Conservation (phyloP, 306 rosid genomes). For the Begonia masoniana region DNA sequence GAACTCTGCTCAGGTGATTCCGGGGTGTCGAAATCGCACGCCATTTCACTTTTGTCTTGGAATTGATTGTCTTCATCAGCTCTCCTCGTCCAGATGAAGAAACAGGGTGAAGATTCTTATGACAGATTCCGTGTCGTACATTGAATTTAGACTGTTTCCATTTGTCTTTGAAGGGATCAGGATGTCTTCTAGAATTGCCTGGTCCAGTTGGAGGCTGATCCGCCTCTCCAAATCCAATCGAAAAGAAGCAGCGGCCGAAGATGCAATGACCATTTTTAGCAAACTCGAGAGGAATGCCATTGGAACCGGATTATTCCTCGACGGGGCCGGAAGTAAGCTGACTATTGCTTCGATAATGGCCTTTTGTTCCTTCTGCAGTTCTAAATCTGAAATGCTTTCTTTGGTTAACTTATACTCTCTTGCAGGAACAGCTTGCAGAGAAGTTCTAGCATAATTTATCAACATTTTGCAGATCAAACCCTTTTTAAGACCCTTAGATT, state of each 20-base stretch:
- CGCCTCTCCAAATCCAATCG: slow-evolving; percentile 83
- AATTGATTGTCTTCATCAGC: slow-evolving; percentile 47
- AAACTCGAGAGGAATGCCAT: slow-evolving; percentile 92
- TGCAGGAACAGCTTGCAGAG: slow-evolving; percentile 58
- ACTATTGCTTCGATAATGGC: slow-evolving; percentile 74
- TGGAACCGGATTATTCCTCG: slow-evolving; percentile 82
- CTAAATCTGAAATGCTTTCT: slow-evolving; percentile 50
- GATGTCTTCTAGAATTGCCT: slow-evolving; percentile 94
- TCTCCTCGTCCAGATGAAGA: slow-evolving; percentile 82
- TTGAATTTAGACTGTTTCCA: slow-evolving; percentile 37
- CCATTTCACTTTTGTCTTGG: slow-evolving; percentile 80
- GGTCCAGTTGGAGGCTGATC: slow-evolving; percentile 88
- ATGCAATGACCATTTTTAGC: slow-evolving; percentile 73
- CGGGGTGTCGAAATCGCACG: slow-evolving; percentile 75
- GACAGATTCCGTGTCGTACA: slow-evolving; percentile 70
- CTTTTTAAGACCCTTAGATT: slow-evolving; percentile 85
- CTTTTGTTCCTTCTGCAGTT: slow-evolving; percentile 70
- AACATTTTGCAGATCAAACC: slow-evolving; percentile 81
- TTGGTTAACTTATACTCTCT: slow-evolving; percentile 45
- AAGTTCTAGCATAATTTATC: slow-evolving; percentile 71
- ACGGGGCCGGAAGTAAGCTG: slow-evolving; percentile 71
- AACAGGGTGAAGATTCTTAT: slow-evolving; percentile 76
- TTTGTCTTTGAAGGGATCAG: slow-evolving; percentile 66
- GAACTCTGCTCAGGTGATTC: slow-evolving; percentile 93
- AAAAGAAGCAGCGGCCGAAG: slow-evolving; percentile 55